Conservation (phyloP, 768 basidiomycete species). For the Exsudoporus frostii region DNA sequence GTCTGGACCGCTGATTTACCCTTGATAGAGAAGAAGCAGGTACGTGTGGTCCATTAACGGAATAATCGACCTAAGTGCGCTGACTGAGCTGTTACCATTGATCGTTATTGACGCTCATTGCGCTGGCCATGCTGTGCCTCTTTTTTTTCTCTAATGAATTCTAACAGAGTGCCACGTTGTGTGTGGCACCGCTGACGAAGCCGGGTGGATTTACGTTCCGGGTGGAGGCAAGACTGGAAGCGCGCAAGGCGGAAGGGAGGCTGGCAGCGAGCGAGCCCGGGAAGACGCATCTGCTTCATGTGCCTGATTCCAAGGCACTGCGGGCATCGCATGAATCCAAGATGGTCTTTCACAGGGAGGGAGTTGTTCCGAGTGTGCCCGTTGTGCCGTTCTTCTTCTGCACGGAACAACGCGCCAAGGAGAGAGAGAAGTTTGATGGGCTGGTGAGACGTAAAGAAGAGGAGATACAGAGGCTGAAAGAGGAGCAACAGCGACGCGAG, state of each 20-base stretch:
- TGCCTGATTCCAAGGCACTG: constrained; percentile 54
- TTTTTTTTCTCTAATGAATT: constrained; percentile 8
- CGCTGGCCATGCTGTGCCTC: constrained; percentile 16
- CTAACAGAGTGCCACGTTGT: constrained; percentile 23
- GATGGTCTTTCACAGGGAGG: constrained; percentile 43
- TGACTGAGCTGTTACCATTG: constrained; percentile 18
- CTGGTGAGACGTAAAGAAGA: constrained; percentile 53
- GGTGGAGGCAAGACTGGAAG: constrained; percentile 46
- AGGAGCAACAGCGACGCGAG: constrained; percentile 44
- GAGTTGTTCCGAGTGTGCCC: constrained; percentile 38
- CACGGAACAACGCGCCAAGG: constrained; percentile 56
- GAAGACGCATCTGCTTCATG: constrained; percentile 22
- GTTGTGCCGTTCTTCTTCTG: constrained; percentile 40
- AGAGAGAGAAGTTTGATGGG: constrained; percentile 64
- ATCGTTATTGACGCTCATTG: constrained; percentile 3
- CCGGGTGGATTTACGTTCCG: constrained; percentile 54
- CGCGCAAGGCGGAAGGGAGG: constrained; percentile 40
- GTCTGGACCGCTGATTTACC: constrained; percentile 22
- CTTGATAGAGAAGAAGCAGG: constrained; percentile 29
- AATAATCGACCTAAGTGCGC: constrained; percentile 21
- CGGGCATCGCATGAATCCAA: constrained; percentile 44
- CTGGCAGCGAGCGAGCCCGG: constrained; percentile 24
- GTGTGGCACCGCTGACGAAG: constrained; percentile 38
- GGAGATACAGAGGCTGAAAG: constrained; percentile 46
- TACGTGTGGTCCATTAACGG: constrained; percentile 29